Percentiles rank a stretch among this genome's conserved stretches.
These are phyloP conservation scores for Saitozyma sp. DNA, from an alignment of 768 basidiomycete species.

Conservation along the genomic window DNA sequence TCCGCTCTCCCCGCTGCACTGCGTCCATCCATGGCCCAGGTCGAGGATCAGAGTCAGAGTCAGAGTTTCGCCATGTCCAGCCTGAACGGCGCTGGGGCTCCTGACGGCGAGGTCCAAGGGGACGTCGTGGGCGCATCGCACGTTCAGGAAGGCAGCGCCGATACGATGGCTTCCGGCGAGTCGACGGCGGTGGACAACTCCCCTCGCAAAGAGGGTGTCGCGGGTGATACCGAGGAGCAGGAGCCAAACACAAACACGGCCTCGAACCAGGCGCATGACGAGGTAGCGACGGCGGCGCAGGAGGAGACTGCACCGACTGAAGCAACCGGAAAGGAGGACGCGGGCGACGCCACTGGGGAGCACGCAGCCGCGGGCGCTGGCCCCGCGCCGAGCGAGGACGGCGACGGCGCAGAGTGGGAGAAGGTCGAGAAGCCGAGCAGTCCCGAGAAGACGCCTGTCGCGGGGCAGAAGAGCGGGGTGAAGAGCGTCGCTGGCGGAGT, in stretches of 20 bases:
- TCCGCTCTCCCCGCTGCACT: too few relatives aligned
- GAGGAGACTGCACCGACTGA: neutral
- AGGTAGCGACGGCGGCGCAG: neutral
- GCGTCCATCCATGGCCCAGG: too few relatives aligned
- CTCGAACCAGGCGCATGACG: neutral
- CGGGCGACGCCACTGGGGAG: too few relatives aligned
- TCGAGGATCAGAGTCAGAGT: too few relatives aligned
- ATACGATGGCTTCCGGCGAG: too few relatives aligned
- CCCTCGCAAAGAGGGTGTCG: neutral
- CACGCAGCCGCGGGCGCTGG: neutral
- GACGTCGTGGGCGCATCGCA: too few relatives aligned
- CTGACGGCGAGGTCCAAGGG: too few relatives aligned
- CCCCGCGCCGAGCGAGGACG: neutral
- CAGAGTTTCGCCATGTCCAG: too few relatives aligned
- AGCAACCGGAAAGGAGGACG: too few relatives aligned
- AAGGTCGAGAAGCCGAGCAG: constrained; percentile 7
- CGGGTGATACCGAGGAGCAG: neutral
- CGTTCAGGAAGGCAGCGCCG: too few relatives aligned
- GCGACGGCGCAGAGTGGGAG: constrained; percentile 12
- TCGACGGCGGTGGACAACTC: too few relatives aligned
- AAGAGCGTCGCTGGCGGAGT: constrained; percentile 27
- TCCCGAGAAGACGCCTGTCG: constrained; percentile 4
- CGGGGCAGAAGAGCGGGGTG: neutral
- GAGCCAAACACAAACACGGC: neutral
- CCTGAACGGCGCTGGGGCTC: too few relatives aligned